These are phyloP conservation scores for Ceratocystis albifundus DNA, from an alignment of 2,329 filamentous ascomycete genomes.

Conservation along the genomic window DNA sequence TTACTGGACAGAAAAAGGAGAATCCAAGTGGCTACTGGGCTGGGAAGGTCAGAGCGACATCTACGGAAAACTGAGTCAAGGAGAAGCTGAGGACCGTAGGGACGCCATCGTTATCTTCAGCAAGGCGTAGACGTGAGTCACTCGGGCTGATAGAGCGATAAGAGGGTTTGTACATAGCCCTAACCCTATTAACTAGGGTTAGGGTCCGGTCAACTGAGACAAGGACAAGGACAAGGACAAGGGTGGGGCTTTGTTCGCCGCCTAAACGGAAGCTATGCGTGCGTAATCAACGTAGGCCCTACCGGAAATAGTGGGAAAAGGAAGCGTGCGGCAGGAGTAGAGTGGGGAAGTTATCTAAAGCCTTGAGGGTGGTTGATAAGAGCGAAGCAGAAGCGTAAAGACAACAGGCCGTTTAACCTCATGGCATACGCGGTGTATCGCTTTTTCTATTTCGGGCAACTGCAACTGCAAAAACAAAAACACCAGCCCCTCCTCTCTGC, in stretches of 20 bases:
- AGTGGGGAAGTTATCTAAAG: neutral
- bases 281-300: neutral
- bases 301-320: neutral
- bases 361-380: neutral
- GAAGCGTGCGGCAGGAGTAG: neutral
- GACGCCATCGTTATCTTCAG: neutral
- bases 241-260: neutral
- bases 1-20: no score
- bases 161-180: neutral
- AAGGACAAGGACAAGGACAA: no score
- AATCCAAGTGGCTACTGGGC: neutral
- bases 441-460: neutral
- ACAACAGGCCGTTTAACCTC: neutral
- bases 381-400: neutral
- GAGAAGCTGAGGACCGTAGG: neutral
- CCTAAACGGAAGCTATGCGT: neutral
- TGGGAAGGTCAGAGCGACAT: neutral
- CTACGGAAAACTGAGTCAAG: neutral
- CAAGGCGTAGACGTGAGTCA: constrained; percentile 9
- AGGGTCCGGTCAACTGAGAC: no score
- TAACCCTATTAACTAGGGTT: neutral
- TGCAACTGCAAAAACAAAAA: neutral
- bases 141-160: neutral
- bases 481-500: neutral
- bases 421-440: no score